Base-by-base conservation (phyloP, 2,329 filamentous ascomycete genomes). In the Colletotrichum sp. region DNA sequence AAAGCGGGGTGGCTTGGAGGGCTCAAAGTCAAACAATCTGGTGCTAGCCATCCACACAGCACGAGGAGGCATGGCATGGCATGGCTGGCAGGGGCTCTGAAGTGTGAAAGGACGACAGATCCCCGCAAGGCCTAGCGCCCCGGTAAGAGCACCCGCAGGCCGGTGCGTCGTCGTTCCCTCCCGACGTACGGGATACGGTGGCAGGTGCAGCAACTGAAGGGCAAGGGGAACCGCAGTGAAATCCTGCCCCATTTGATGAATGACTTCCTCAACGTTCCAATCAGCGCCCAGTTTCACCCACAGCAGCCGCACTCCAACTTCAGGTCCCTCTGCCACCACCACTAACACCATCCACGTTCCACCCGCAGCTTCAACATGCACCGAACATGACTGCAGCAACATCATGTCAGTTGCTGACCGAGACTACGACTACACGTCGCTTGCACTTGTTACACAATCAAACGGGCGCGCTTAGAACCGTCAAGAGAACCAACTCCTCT, bases 1-100 rank as follows among this genome's bases (percentile, higher is more conserved):
- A 63, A 76, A 73, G 73, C 63, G 69, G 73, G 69, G 63, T 76
- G 73, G 69, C 64, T 68, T 57, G 70, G 32, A 68, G 55, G 36
- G 67, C 36, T 63, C 57, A 24, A 44, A 69, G 55, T 52, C 71
- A 55, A 49, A 52, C 13, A 59, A 68, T 36, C 34, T n/a, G 18
- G n/a, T 49, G 3, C 62, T 52, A 52, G 44, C 44, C 44, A 7
- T 21, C 39, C 39, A 34, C 6, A 7, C 32, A 52, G 44, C 44
- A 52, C 44, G 44, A 3, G 44, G n/a, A 52, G n/a, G 44, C 44
- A 52, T 52, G 44, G 44, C 44, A 49, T 4, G 44, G 44, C 44
- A 13, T 12, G 15, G 36, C 16, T 39, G 16, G 36, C 36, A 39
- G 36, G 36, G 44, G 55, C 21, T 18, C 24, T 28, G 55, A 18